Percentiles rank a stretch among this genome's conserved stretches.
phyloP scores from a whole-genome alignment of 1,284 basidiomycete species.

The Ustilago trichophora region DNA sequence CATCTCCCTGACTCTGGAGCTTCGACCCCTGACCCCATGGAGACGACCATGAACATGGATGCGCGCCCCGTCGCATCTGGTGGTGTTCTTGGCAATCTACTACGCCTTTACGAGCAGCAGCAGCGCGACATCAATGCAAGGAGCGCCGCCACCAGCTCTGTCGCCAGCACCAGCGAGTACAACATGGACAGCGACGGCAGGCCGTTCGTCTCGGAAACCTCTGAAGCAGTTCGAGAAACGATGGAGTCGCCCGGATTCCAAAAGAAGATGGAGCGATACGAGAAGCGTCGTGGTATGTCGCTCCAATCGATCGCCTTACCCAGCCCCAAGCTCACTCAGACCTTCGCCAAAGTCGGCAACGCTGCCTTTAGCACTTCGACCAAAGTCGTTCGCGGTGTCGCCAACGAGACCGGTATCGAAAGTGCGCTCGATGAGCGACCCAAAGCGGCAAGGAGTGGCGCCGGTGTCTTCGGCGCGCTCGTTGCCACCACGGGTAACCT shows the following conservation, averaged over 20 bases:
- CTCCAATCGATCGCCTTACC: constrained; percentile 25
- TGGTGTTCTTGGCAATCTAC: constrained; percentile 63
- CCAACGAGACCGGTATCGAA: constrained; percentile 59
- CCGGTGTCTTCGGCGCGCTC: constrained; percentile 78
- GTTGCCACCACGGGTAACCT: constrained; percentile 77
- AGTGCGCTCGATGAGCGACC: constrained; percentile 68
- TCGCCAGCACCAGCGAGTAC: constrained; percentile 38
- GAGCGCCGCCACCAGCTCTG: constrained; percentile 37
- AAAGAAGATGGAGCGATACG: constrained; percentile 18
- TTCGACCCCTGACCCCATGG: constrained; percentile 58
- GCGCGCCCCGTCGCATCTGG: constrained; percentile 53
- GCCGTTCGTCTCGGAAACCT: constrained; percentile 12
- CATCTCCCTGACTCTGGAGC: constrained; percentile 57
- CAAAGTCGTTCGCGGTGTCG: constrained; percentile 55
- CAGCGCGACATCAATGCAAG: constrained; percentile 41
- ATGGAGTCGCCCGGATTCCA: constrained; percentile 28
- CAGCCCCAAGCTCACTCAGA: constrained; percentile 41
- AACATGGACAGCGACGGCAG: constrained; percentile 10
- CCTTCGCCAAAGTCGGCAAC: constrained; percentile 43
- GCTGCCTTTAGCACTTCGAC: constrained; percentile 32
- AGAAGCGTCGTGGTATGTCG: constrained; percentile 40
- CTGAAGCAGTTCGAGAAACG: constrained; percentile 15
- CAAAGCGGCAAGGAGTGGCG: constrained; percentile 71
- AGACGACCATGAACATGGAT: constrained; percentile 58
- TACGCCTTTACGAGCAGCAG: constrained; percentile 64